phyloP scores from a whole-genome alignment of 2,329 filamentous ascomycete species.

The Arthrobotrys sphaeroides region DNA sequence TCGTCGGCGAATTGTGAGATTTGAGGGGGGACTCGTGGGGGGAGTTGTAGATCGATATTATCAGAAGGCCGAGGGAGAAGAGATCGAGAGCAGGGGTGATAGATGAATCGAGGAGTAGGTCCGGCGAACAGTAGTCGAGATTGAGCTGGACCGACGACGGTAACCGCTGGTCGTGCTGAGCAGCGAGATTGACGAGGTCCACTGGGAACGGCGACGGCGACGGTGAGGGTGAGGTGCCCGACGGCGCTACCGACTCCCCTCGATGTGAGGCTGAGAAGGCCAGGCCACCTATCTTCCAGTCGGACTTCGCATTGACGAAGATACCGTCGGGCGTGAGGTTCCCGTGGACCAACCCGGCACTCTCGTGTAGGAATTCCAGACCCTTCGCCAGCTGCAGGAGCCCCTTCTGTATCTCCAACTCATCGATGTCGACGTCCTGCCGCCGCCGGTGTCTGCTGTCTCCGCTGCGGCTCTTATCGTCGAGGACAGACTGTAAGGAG shows the following conservation, averaged over 20 bases:
- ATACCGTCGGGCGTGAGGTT: constrained; percentile 94
- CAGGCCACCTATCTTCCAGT: constrained; percentile 98
- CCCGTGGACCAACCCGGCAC: constrained; percentile 89
- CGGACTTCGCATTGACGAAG: constrained; percentile 94
- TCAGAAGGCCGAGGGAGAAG: constrained; percentile 89
- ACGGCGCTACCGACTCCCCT: constrained; percentile 73
- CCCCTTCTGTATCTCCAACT: constrained; percentile 97
- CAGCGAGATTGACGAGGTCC: constrained; percentile 41
- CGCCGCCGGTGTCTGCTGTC: constrained; percentile 74
- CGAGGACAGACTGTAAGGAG: constrained; percentile 81
- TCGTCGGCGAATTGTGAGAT: constrained; percentile 78
- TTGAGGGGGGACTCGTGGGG: constrained; percentile 89
- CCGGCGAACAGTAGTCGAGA: constrained; percentile 91
- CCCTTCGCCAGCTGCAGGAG: constrained; percentile 92
- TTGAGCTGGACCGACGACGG: constrained; percentile 86
- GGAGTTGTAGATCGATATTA: constrained; percentile 91
- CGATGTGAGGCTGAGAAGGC: constrained; percentile 83
- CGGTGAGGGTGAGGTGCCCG: constrained; percentile 74
- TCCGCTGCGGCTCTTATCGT: constrained; percentile 83
- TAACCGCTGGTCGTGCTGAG: constrained; percentile 81
- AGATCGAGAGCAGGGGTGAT: constrained; percentile 86
- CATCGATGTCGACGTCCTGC: constrained; percentile 90
- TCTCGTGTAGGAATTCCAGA: constrained; percentile 93
- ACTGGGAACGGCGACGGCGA: constrained; percentile 65
- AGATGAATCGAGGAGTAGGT: constrained; percentile 92